Conservation (phyloP, 345 rosid genomes). For the Trapa bicornis region DNA sequence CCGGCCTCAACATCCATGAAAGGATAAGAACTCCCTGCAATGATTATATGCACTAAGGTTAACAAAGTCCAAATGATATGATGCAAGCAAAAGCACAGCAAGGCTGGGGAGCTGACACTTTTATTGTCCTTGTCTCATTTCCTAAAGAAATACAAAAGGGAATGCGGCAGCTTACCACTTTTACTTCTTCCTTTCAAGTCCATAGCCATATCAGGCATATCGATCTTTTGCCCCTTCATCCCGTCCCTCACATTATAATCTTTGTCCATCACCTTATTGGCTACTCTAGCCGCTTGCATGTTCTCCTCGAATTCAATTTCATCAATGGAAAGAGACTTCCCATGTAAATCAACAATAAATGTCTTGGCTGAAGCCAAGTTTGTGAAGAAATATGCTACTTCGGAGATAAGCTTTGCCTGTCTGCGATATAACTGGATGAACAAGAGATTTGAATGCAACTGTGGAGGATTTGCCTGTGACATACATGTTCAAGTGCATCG, state of each 20-base stretch:
- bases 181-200: conserved; percentile 9
- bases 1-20: conserved; percentile 41
- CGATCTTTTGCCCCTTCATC: conserved; percentile 8
- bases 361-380: conserved; percentile 43
- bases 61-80: background rate
- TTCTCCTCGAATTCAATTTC: conserved; percentile 45
- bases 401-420: conserved; percentile 38
- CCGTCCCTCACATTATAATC: conserved; percentile 15
- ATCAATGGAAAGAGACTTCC: conserved; percentile 47
- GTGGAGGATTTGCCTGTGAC: conserved; percentile 50
- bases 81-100: too few species aligned
- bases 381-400: conserved; percentile 47
- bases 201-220: conserved; percentile 13
- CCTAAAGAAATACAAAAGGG: background rate
- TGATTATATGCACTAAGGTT: background rate
- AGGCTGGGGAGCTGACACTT: too few species aligned
- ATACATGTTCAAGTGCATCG: conserved; percentile 7
- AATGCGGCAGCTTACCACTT: conserved; percentile 16
- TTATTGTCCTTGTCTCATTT: background rate
- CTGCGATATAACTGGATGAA: conserved; percentile 41
- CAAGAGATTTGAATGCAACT: conserved; percentile 51
- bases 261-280: conserved; percentile 14
- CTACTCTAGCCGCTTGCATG: conserved; percentile 39
- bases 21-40: conserved; percentile 30
- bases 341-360: conserved; percentile 33